A percentile compares a stretch with the other conserved stretches of the same genome.
phyloP scores from a whole-genome alignment of 2,329 filamentous ascomycete genomes.

The Sporothrix mexicana region DNA sequence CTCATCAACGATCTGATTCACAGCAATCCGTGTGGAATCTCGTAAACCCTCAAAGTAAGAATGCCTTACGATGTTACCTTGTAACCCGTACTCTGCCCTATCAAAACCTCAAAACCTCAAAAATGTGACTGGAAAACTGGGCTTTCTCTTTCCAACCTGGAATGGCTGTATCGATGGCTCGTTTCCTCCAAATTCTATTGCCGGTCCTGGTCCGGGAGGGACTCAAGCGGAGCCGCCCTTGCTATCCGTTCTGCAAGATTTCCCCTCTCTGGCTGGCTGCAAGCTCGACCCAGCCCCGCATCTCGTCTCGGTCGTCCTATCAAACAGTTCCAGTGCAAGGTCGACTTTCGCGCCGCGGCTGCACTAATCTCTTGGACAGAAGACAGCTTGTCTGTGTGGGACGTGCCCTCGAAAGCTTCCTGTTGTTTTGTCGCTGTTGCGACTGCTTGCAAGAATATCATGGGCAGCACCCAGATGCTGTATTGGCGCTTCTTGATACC shows the following conservation, averaged over 20 bases:
- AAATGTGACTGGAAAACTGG: too few relatives aligned
- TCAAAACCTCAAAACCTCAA: too few relatives aligned
- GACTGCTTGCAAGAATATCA: background rate
- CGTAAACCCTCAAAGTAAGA: too few relatives aligned
- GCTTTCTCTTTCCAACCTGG: background rate
- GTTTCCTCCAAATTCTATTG: background rate
- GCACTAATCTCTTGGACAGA: conserved; percentile 1
- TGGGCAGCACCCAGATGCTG: background rate
- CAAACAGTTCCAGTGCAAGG: background rate
- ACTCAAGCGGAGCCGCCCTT: conserved; percentile 10
- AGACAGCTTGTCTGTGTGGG: background rate
- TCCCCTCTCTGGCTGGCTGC: conserved; percentile 2
- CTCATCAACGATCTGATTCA: too few relatives aligned
- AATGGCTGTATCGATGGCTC: background rate
- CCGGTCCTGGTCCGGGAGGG: background rate
- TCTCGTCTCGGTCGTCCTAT: background rate
- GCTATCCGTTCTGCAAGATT: conserved; percentile 1
- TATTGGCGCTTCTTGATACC: background rate
- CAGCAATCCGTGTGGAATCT: too few relatives aligned
- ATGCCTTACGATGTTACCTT: too few relatives aligned
- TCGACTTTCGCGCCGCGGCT: background rate
- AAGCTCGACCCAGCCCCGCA: conserved; percentile 8
- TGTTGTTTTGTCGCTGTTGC: too few relatives aligned
- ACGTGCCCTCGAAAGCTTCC: too few relatives aligned
- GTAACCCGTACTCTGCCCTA: too few relatives aligned